These are phyloP conservation scores for Blastocrithidia nonstop DNA, from an alignment of 208 protist species.

Conservation along the genomic window DNA sequence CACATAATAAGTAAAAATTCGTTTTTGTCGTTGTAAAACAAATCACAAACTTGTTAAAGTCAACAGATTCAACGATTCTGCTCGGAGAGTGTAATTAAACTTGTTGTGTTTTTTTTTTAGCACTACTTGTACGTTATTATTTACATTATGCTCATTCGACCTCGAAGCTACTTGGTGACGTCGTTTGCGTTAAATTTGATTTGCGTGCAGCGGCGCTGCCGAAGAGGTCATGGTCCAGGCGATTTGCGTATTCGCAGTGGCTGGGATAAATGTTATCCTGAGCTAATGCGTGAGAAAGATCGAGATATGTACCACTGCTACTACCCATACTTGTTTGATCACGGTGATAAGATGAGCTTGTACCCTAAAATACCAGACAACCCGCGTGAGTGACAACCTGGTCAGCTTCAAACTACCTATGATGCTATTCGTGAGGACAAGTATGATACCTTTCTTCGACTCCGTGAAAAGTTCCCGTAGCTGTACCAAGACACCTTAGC, in stretches of 20 bases:
- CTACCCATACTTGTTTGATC: slow-evolving; percentile 88
- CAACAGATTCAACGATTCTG: too few relatives aligned
- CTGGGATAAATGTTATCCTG: slow-evolving; percentile 82
- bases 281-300: slow-evolving; percentile 80
- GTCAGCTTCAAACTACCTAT: slow-evolving; percentile 88
- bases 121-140: too few relatives aligned
- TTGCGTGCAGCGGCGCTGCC: slow-evolving; percentile 18
- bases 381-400: slow-evolving; percentile 78
- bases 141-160: background rate
- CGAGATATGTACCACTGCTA: slow-evolving; percentile 90
- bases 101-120: too few relatives aligned
- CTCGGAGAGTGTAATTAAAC: too few relatives aligned
- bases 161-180: background rate
- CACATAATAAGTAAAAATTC: too few relatives aligned
- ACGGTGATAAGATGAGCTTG: slow-evolving; percentile 83
- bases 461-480: slow-evolving; percentile 86
- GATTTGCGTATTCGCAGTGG: slow-evolving; percentile 72
- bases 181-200: background rate
- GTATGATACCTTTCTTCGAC: slow-evolving; percentile 84
- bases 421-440: slow-evolving; percentile 89
- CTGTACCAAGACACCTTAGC: slow-evolving; percentile 84
- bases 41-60: too few relatives aligned
- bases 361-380: slow-evolving; percentile 87
- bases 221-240: slow-evolving; percentile 61
- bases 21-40: too few relatives aligned